Conservation (phyloP, 208 protist genomes). For the Trypanosoma lewisi region DNA sequence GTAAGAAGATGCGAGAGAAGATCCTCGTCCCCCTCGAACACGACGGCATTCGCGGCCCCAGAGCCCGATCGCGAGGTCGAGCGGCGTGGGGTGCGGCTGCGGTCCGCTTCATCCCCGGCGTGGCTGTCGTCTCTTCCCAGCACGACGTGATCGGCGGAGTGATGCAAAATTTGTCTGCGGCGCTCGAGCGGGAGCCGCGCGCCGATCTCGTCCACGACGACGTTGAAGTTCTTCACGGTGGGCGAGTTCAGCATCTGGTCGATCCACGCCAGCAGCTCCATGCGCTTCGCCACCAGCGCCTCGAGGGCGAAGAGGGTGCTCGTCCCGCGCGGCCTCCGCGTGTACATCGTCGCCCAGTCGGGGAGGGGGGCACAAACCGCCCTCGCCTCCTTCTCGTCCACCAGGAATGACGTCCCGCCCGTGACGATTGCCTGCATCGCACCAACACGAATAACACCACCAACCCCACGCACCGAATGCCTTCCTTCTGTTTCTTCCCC, state of each 20-base stretch:
- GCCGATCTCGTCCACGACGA: constrained; percentile 65
- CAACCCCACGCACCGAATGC: not conserved
- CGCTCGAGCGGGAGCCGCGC: constrained; percentile 65
- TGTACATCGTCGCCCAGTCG: constrained; percentile 83
- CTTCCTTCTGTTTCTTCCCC: constrained; percentile 3
- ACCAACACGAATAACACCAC: not conserved
- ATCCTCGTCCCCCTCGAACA: constrained; percentile 82
- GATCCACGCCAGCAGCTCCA: constrained; percentile 88
- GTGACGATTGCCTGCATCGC: constrained; percentile 37
- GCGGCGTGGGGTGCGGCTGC: constrained; percentile 29
- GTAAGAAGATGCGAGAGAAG: constrained; percentile 73
- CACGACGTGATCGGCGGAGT: constrained; percentile 19
- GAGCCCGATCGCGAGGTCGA: constrained; percentile 35
- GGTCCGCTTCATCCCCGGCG: constrained; percentile 25
- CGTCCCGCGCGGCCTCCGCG: constrained; percentile 49
- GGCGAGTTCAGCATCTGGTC: constrained; percentile 76
- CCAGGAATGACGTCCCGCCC: not conserved
- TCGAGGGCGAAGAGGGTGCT: constrained; percentile 81
- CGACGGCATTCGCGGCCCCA: constrained; percentile 24
- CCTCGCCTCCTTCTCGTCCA: constrained; percentile 17
- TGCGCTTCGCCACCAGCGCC: constrained; percentile 81
- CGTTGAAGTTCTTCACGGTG: constrained; percentile 46
- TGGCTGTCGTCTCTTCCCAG: constrained; percentile 23
- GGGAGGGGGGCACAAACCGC: constrained; percentile 7
- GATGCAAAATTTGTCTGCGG: constrained; percentile 23